Conservation (phyloP, 176 grass and related monocot species). For the Zoysia pacifica region DNA sequence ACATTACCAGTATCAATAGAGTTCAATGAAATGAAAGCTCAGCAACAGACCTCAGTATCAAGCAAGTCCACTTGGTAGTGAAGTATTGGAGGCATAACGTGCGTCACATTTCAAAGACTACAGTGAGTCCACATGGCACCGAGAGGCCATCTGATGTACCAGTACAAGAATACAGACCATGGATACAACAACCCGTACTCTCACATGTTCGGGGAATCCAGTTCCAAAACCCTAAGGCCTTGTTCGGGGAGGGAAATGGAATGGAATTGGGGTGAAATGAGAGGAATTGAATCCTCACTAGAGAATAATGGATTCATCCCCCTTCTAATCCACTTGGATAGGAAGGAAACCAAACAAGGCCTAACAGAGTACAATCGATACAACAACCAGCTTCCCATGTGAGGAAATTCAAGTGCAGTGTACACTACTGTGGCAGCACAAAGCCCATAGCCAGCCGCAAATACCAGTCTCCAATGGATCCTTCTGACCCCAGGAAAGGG, state of each 20-base stretch:
- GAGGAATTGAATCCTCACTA: no score
- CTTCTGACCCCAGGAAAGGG: not conserved
- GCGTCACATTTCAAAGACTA: not conserved
- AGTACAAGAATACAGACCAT: not conserved
- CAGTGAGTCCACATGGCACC: not conserved
- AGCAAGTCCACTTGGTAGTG: not conserved
- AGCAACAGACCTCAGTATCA: not conserved
- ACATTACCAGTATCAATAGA: not conserved
- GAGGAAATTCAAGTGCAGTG: constrained; percentile 11
- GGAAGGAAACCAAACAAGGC: not conserved
- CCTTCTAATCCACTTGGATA: no score
- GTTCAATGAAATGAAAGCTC: not conserved
- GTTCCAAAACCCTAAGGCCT: not conserved
- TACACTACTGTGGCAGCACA: not conserved
- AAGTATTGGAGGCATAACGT: not conserved
- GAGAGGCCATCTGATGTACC: not conserved
- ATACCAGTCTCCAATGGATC: not conserved
- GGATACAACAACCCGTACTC: not conserved
- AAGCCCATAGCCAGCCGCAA: not conserved
- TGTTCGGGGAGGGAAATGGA: no score
- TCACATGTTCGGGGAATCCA: not conserved
- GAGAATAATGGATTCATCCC: no score
- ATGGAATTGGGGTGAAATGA: no score
- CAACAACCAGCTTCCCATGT: not conserved
- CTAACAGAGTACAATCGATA: constrained; percentile 2